These are phyloP conservation scores for Phytophthora citrophthora DNA, from an alignment of 352 stramenopile species.

Conservation along the genomic window DNA sequence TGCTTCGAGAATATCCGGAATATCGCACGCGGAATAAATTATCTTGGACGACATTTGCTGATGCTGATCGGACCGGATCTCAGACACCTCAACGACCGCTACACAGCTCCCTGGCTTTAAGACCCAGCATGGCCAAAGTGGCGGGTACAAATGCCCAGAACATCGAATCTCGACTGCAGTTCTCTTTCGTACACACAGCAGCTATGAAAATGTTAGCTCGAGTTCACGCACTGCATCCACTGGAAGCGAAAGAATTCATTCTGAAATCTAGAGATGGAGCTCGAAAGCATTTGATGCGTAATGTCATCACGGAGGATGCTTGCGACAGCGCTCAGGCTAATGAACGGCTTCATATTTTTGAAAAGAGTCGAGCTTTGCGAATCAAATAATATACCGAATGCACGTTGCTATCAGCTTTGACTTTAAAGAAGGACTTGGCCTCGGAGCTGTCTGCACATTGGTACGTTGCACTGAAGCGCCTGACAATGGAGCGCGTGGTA, in stretches of 20 bases:
- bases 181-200: slow-evolving; percentile 54
- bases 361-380: too few species aligned
- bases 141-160: slow-evolving; percentile 3
- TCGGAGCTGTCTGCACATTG: slow-evolving; percentile 47
- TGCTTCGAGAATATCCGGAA: slow-evolving; percentile 72
- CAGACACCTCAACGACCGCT: not conserved
- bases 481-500: slow-evolving; percentile 60
- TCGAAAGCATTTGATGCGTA: slow-evolving; percentile 31
- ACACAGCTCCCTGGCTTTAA: slow-evolving; percentile 7
- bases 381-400: too few species aligned
- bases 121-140: slow-evolving; percentile 21
- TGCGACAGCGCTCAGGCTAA: not conserved
- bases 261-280: slow-evolving; percentile 39
- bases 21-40: slow-evolving; percentile 58
- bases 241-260: slow-evolving; percentile 69
- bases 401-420: not conserved
- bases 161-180: slow-evolving; percentile 47
- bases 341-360: slow-evolving; percentile 1
- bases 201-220: slow-evolving; percentile 60
- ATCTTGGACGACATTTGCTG: slow-evolving; percentile 50
- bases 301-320: not conserved
- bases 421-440: slow-evolving; percentile 40
- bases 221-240: slow-evolving; percentile 43
- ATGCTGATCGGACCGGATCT: not conserved
- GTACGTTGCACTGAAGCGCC: slow-evolving; percentile 43